phyloP scores from a whole-genome alignment of 164 flowering plant species.

The Euptelea pleiosperma region DNA sequence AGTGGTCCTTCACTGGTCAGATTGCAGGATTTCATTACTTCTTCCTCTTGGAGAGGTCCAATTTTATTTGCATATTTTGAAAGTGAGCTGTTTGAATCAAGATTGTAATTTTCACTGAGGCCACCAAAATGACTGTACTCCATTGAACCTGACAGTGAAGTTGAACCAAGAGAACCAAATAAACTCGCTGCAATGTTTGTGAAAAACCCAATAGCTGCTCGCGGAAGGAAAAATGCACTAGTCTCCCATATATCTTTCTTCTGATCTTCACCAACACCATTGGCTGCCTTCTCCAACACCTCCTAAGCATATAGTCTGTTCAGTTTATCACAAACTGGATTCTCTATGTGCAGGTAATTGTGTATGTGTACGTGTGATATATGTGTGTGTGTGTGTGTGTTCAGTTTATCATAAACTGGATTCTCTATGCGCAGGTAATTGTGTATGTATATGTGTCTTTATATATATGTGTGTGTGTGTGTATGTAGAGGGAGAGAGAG shows the following conservation, averaged over 20 bases:
- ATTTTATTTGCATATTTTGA: constrained; percentile 22
- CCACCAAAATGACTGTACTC: constrained; percentile 15
- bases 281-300: constrained; percentile 14
- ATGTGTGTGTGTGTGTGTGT: neutral
- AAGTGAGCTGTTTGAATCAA: constrained; percentile 2
- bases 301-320: constrained; percentile 12
- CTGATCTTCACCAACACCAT: constrained; percentile 23
- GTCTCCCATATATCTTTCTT: constrained; percentile 24
- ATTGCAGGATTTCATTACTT: constrained; percentile 24
- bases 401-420: neutral
- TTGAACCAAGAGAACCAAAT: constrained; percentile 42
- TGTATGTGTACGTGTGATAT: neutral
- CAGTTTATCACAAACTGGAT: neutral
- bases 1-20: constrained; percentile 17
- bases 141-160: constrained; percentile 28
- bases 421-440: neutral
- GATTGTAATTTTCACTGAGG: neutral
- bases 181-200: constrained; percentile 49
- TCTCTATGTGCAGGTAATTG: neutral
- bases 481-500: constrained; percentile 13
- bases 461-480: neutral
- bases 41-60: constrained; percentile 20
- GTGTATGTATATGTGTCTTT: neutral
- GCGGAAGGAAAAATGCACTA: constrained; percentile 45
- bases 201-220: constrained; percentile 60